Base-by-base conservation (phyloP, 2,329 filamentous ascomycete species). In the Parastagonospora nodorum region DNA sequence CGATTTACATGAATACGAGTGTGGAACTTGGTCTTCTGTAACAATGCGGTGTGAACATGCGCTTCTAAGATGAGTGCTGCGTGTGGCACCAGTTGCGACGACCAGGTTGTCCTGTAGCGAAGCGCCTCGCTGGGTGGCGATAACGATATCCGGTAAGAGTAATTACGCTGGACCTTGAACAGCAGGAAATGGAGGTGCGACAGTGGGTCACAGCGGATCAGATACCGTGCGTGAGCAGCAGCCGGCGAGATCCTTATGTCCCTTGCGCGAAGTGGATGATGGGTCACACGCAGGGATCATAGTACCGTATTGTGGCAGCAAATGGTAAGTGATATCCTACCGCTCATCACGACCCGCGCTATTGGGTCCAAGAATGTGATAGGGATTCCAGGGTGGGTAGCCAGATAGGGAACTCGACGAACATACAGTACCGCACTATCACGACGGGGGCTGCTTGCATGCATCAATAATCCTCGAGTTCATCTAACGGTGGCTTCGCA, bases 311-410 rank as follows among this genome's bases (percentile, higher is more conserved):
- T 43, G 60, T 58, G 49, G 57, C 64, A 69, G 59, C 69, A 71
- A 74, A 72, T 70, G 54, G 66, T 60, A 61, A 60, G 53, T 61
- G 57, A 59, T 53, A 68, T 60, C 68, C 68, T 67, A 67, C 68
- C 71, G 68, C 71, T 69, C 68, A 64, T 50, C 50, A 48, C 51
- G 45, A 42, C 50, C 57, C 57, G 60, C 61, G 58, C 70, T 71
- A 74, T 74, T 73, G 70, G 66, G 67, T n/a, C 67, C 68, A 71
- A 71, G 67, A 51, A 51, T 68, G 69, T 73, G 71, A 73, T 71
- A 65, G 50, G 58, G 60, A 64, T 45, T 58, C 52, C 48, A 46
- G 51, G 64, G 60, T 55, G 52, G 65, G 65, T 59, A 37, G 11
- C 57, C 58, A 28, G 48, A 63, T 60, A 47, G 51, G 51, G 58